Evolutionary conservation across 805 yeast species (phyloP), one percentile per base, ranked within the genome.

Genomic region (Candida ulmi): DNA sequence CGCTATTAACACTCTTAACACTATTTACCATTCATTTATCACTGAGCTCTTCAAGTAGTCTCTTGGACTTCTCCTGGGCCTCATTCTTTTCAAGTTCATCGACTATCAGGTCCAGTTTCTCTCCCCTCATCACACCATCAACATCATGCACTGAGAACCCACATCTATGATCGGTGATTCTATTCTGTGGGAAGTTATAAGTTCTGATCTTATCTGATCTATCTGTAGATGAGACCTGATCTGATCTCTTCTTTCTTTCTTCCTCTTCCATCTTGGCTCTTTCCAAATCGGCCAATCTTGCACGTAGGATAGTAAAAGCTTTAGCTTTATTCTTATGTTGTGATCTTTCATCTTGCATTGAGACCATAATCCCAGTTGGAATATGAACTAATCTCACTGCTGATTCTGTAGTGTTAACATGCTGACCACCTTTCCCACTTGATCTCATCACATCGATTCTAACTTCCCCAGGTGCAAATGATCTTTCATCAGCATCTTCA

Each of bases 391-490:
- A 65, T 51, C 99, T 72, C 12, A 93, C 98, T 0, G 99, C 99
- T 1, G 96, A 88, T 57, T 91, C 98, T 0, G 98, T 93, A 12
- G 96, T 91, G 57, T 91, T 91, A 28, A 91, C 99, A 57, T 91
- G 98, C 65, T 91, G 99, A 0, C 99, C 99, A 41, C 99, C 99
- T 47, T 93, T 83, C 3, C 99, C 99, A 40, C 95, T 80, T 1
- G 98, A 87, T 50, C 99, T 72, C 96, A 91, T 93, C n/a, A 93
- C 88, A 58, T 93, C 99, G 4, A 93, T 79, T 41, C 96, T 72
- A 17, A 93, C 79, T 52, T 93, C 99, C 3, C 85, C 95, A 0
- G 90, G 86, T 16, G 78, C 78, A 60, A 93, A 88, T 41, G 76
- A 75, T 31, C 91, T 65, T 51, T 84, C 91, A 35, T 69, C 74